These are phyloP conservation scores for Fonsecaea monophora DNA, from an alignment of 2,329 filamentous ascomycete genomes.

Conservation along the genomic window DNA sequence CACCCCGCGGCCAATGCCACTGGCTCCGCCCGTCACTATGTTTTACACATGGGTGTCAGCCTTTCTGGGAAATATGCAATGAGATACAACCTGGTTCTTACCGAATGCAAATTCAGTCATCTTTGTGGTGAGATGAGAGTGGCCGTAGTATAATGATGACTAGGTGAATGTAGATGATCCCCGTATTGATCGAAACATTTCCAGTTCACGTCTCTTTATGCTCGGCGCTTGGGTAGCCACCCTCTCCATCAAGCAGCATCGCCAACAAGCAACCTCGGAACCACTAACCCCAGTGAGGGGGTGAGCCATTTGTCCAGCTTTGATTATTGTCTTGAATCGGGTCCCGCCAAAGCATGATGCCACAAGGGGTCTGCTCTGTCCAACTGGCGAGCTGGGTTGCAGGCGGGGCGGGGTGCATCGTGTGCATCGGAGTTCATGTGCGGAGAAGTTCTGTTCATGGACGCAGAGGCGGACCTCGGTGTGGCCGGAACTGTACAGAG, in stretches of 20 bases:
- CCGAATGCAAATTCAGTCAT: constrained; percentile 37
- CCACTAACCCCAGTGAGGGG: constrained; percentile 7
- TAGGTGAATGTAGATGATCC: background rate
- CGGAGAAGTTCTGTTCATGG: background rate
- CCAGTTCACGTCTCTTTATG: background rate
- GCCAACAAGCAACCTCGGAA: background rate
- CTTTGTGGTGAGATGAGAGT: background rate
- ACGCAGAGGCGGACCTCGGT: background rate
- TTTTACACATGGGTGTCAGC: background rate
- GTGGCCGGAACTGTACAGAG: background rate
- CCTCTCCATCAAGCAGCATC: background rate
- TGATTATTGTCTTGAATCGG: background rate
- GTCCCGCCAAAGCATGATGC: background rate
- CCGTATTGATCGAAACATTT: background rate
- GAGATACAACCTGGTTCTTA: background rate
- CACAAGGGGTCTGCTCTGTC: background rate
- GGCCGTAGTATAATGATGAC: background rate
- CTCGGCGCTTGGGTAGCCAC: background rate
- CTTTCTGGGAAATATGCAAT: background rate
- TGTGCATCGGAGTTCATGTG: background rate
- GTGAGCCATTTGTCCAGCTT: constrained; percentile 7
- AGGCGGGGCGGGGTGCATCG: background rate
- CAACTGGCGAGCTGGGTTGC: background rate
- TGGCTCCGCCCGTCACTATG: constrained; percentile 42
- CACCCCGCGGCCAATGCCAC: constrained; percentile 41